phyloP scores from a whole-genome alignment of 1,284 basidiomycete species.

The Mycosarcoma maydis region DNA sequence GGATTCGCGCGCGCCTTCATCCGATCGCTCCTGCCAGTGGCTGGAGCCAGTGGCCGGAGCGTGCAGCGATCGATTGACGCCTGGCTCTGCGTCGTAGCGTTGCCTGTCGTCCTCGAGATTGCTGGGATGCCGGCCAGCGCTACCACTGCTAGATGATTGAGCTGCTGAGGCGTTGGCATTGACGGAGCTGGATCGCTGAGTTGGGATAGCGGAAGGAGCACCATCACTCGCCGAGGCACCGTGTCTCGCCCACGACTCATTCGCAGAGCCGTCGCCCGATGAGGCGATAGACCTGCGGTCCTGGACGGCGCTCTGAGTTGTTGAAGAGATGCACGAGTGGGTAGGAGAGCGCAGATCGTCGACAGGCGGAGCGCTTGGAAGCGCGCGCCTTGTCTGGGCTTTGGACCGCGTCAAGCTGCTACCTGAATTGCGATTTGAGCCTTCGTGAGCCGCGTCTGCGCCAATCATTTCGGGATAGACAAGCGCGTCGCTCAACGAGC shows the following conservation, averaged over 20 bases:
- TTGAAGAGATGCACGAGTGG: constrained; percentile 1
- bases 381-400: constrained; percentile 43
- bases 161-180: constrained; percentile 5
- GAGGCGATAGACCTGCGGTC: constrained; percentile 43
- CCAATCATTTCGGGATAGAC: constrained; percentile 29
- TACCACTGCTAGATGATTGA: constrained; percentile 1
- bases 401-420: constrained; percentile 47
- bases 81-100: constrained; percentile 4
- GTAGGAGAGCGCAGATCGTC: constrained; percentile 43
- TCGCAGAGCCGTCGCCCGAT: constrained; percentile 29
- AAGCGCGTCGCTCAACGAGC: constrained; percentile 51
- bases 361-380: constrained; percentile 32
- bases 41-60: constrained; percentile 12
- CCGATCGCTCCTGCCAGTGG: constrained; percentile 33
- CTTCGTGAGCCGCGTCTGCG: constrained; percentile 26
- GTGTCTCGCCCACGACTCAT: constrained; percentile 18
- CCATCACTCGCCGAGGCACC: constrained; percentile 20
- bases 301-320: constrained; percentile 9
- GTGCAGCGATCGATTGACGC: constrained; percentile 8
- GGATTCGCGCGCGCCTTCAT: constrained; percentile 13
- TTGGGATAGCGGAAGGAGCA: constrained; percentile 11
- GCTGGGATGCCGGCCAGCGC: constrained; percentile 14
- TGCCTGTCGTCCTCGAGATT: constrained; percentile 20
- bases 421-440: constrained; percentile 37
- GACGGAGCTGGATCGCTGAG: constrained; percentile 32